Evolutionary conservation across 495 filamentous ascomycete genomes (phyloP).

Genomic region (Hapsidospora chrysogenum): DNA sequence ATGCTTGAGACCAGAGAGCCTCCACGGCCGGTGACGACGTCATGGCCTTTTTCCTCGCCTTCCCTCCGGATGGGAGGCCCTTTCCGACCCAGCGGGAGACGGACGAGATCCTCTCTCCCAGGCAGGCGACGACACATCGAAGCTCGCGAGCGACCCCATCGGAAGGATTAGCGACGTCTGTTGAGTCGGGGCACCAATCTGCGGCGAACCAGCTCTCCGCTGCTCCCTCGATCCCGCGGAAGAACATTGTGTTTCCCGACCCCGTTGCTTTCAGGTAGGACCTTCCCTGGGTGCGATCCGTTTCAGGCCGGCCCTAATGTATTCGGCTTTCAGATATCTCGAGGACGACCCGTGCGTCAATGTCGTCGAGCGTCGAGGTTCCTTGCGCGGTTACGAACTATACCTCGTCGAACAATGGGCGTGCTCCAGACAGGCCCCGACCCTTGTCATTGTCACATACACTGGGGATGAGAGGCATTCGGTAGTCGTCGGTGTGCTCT

Average conservation of each 20-base stretch:
- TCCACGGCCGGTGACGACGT: too few relatives aligned
- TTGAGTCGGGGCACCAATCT: too few relatives aligned
- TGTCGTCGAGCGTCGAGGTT: constrained; percentile 51
- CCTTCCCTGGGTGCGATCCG: neutral
- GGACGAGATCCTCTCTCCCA: too few relatives aligned
- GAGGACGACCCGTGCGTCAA: constrained; percentile 70
- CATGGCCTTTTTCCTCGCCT: neutral
- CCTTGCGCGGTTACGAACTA: constrained; percentile 72
- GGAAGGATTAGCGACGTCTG: too few relatives aligned
- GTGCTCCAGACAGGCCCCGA: constrained; percentile 77
- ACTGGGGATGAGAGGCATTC: constrained; percentile 72
- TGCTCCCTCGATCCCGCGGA: constrained; percentile 19
- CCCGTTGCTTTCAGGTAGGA: constrained; percentile 48
- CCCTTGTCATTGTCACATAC: constrained; percentile 83
- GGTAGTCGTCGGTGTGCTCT: constrained; percentile 65
- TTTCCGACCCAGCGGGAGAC: neutral
- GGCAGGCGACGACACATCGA: too few relatives aligned
- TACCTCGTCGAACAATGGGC: constrained; percentile 98
- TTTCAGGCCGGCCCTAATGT: constrained; percentile 1
- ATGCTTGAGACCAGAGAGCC: too few relatives aligned
- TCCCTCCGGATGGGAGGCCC: neutral
- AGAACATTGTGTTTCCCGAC: constrained; percentile 46
- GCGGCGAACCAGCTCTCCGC: constrained; percentile 5
- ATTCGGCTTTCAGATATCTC: constrained; percentile 42
- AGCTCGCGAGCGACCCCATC: too few relatives aligned